These are phyloP conservation scores for Globisporangium rhizosaccharum DNA, from an alignment of 352 stramenopile species.

Conservation along the genomic window DNA sequence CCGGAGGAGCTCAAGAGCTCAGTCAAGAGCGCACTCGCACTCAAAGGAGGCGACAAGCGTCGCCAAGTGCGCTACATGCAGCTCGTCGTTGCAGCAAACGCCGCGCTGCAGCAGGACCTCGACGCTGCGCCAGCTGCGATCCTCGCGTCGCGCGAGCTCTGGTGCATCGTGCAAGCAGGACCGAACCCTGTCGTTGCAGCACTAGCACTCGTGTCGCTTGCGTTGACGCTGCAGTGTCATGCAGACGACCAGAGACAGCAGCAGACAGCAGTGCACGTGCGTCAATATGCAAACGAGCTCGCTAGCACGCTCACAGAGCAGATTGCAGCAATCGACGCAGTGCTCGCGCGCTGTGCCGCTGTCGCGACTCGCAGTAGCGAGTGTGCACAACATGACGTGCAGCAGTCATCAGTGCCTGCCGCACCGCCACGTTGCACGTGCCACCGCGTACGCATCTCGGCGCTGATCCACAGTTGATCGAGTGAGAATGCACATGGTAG, in stretches of 20 bases:
- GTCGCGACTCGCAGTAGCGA: not conserved
- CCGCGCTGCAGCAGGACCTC: conserved; percentile 6
- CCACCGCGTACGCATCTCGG: conserved; percentile 15
- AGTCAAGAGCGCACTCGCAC: not conserved
- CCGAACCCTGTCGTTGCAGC: conserved; percentile 12
- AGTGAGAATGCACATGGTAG: not conserved
- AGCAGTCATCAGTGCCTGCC: not conserved
- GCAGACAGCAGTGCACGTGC: not conserved
- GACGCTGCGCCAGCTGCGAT: not conserved
- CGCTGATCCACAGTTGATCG: conserved; percentile 2
- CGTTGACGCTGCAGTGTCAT: not conserved
- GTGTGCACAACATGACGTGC: not conserved
- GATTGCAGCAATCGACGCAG: conserved; percentile 3
- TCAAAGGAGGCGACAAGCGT: conserved; percentile 3
- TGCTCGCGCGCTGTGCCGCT: conserved; percentile 3
- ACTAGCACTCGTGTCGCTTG: conserved; percentile 9
- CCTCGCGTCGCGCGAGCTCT: conserved; percentile 5
- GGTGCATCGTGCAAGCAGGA: conserved; percentile 1
- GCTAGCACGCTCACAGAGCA: not conserved
- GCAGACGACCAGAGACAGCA: not conserved
- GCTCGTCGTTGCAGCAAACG: conserved; percentile 10
- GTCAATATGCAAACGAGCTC: conserved; percentile 3
- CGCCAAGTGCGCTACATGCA: conserved; percentile 14
- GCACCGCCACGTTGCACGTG: conserved; percentile 5
- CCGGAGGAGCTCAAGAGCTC: conserved; percentile 7